Evolutionary conservation across 139 green algal genomes (phyloP).

Genomic region (Haematococcus lacustris): DNA sequence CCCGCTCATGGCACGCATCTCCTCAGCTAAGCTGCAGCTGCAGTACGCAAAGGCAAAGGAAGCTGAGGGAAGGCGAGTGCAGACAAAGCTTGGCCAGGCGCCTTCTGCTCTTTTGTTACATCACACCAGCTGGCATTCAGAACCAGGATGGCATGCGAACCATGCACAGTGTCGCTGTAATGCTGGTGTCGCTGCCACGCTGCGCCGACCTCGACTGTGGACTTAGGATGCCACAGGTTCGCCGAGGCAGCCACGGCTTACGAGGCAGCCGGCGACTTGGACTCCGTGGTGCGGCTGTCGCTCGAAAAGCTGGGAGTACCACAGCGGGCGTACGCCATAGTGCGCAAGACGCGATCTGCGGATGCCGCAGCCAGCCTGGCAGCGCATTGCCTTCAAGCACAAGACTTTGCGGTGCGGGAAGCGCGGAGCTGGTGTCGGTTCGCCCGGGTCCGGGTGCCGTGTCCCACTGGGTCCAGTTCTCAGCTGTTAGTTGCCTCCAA

Average conservation of each 20-base stretch:
- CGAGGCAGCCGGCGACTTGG: conserved; percentile 55
- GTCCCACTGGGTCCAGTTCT: too few relatives aligned
- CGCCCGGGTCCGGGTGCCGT: too few relatives aligned
- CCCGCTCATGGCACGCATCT: conserved; percentile 62
- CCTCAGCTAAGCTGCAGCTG: conserved; percentile 58
- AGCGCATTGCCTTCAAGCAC: conserved; percentile 38
- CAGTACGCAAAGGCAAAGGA: conserved; percentile 75
- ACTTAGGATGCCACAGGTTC: too few relatives aligned
- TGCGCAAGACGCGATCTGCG: conserved; percentile 44
- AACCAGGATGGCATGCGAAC: too few relatives aligned
- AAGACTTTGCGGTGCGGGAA: conserved; percentile 43
- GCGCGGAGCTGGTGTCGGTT: too few relatives aligned
- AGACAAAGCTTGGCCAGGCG: too few relatives aligned
- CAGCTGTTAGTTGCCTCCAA: too few relatives aligned
- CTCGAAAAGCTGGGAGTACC: conserved; percentile 57
- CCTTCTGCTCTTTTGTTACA: too few relatives aligned
- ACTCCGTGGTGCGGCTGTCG: conserved; percentile 54
- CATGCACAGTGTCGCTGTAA: too few relatives aligned
- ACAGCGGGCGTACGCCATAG: conserved; percentile 55
- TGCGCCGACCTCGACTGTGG: too few relatives aligned
- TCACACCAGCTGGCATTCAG: too few relatives aligned
- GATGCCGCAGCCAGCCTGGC: conserved; percentile 40
- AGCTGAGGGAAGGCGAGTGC: conserved; percentile 54
- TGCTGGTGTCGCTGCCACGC: too few relatives aligned
- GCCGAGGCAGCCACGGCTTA: conserved; percentile 44